Evolutionary conservation across 1,284 basidiomycete genomes (phyloP), one percentile per base, ranked within the genome.

Genomic region (Melanopsichium pennsylvanicum): DNA sequence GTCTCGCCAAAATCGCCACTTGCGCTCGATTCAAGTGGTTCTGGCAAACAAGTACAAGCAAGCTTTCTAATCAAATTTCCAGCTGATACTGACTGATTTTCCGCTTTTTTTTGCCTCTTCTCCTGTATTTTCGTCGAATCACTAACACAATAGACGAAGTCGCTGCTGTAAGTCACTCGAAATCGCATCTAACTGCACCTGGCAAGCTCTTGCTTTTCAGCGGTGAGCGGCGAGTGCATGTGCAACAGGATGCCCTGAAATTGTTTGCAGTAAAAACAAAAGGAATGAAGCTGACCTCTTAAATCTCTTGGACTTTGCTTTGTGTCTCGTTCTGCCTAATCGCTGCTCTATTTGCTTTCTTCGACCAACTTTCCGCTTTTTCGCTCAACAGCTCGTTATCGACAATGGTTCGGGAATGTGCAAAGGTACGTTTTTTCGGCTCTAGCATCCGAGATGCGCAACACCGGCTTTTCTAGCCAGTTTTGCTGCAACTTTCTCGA

Each of bases 361-460:
- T 34, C 38, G 36, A 45, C 8, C 43, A 5, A 27, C 27, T 22
- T 27, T 27, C 37, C 11, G 36, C 16, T 31, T 26, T 22, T 12
- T 13, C 21, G 21, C 22, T 25, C 29, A 32, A 54, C 41, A 78
- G 76, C 79, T 81, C 70, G 79, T 81, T 62, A 79, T 81, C 63
- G 79, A 81, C 78, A 81, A 81, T 76, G 79, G 79, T 68, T 79
- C 79, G 50, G 79, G 79, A 50, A 81, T 81, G 79, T 81, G 79
- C 76, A 81, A 81, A 67, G 75, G 72, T 75, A 60, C 39, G 71
- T 46, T 26, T 43, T 19, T 7, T 18, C 16, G 13, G 13, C 26
- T 22, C 23, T 19, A 23, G 25, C n/a, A 12, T 29, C n/a, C 15
- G n/a, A n/a, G n/a, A n/a, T n/a, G n/a, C n/a, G n/a, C n/a, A n/a